phyloP scores from a whole-genome alignment of 2,329 filamentous ascomycete species.

The Catunica adiposa region DNA sequence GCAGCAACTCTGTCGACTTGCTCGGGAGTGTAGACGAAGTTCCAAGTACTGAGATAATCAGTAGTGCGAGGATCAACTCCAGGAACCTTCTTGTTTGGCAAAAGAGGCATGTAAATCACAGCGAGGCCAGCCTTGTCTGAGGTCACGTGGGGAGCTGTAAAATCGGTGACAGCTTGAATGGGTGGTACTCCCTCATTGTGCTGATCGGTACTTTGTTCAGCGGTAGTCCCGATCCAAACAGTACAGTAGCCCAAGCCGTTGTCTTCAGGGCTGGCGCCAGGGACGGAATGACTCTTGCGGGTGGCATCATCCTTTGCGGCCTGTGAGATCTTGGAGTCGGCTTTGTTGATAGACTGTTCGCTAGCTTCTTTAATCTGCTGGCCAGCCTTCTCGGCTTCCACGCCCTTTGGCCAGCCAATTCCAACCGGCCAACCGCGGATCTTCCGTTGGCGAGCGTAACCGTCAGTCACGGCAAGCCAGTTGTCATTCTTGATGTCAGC shows the following conservation, averaged over 20 bases:
- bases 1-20: slow-evolving; percentile 74
- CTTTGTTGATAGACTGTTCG: slow-evolving; percentile 47
- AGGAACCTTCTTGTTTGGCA: slow-evolving; percentile 63
- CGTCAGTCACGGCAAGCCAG: slow-evolving; percentile 87
- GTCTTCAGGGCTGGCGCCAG: slow-evolving; percentile 16
- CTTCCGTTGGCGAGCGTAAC: slow-evolving; percentile 76
- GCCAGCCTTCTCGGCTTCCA: slow-evolving; percentile 6
- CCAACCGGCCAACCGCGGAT: slow-evolving; percentile 92
- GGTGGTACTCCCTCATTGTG: slow-evolving; percentile 30
- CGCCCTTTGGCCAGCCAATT: slow-evolving; percentile 68
- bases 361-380: slow-evolving; percentile 42
- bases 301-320: slow-evolving; percentile 27
- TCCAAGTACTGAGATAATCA: slow-evolving; percentile 92
- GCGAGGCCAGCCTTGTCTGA: slow-evolving; percentile 64
- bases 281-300: not conserved
- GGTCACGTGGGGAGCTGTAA: slow-evolving; percentile 46
- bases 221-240: slow-evolving; percentile 77
- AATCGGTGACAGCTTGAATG: slow-evolving; percentile 40
- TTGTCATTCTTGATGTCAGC: slow-evolving; percentile 89
- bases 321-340: slow-evolving; percentile 43
- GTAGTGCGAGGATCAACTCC: slow-evolving; percentile 69
- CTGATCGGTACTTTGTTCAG: slow-evolving; percentile 43
- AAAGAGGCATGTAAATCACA: slow-evolving; percentile 77
- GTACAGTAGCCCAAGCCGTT: slow-evolving; percentile 74
- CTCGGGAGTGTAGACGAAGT: slow-evolving; percentile 86